Conservation (phyloP, 78 protist genomes). For the Tieghemostelium lacteum region DNA sequence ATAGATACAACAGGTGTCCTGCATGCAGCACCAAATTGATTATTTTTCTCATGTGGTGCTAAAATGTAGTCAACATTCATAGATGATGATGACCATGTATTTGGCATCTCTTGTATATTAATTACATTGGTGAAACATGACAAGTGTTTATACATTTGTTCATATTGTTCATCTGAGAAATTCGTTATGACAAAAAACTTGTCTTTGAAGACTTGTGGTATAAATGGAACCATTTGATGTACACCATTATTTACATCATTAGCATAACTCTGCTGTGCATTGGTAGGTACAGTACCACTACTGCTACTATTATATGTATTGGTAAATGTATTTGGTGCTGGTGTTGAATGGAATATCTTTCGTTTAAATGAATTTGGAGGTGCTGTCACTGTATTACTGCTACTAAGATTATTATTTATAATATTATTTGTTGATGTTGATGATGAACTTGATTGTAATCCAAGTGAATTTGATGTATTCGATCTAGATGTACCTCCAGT, state of each 20-base stretch:
- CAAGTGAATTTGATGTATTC: too few species aligned
- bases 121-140: background rate
- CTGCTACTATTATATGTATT: background rate
- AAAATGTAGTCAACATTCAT: slow-evolving; percentile 6
- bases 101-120: background rate
- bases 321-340: background rate
- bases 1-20: slow-evolving; percentile 13
- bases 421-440: background rate
- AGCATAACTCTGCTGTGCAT: background rate
- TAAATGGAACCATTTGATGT: background rate
- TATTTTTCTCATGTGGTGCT: slow-evolving; percentile 13
- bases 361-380: too few species aligned
- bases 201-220: background rate
- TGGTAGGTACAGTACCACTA: background rate
- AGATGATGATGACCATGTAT: slow-evolving; percentile 5
- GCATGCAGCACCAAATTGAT: background rate
- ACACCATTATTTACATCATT: background rate
- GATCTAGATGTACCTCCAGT: too few species aligned
- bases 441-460: too few species aligned
- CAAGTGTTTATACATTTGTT: background rate
- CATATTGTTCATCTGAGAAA: background rate
- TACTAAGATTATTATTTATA: background rate
- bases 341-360: background rate
- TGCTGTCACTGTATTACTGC: background rate
- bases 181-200: background rate